These are phyloP conservation scores for Kwoniella heveanensis DNA, from an alignment of 768 basidiomycete genomes.

Conservation along the genomic window DNA sequence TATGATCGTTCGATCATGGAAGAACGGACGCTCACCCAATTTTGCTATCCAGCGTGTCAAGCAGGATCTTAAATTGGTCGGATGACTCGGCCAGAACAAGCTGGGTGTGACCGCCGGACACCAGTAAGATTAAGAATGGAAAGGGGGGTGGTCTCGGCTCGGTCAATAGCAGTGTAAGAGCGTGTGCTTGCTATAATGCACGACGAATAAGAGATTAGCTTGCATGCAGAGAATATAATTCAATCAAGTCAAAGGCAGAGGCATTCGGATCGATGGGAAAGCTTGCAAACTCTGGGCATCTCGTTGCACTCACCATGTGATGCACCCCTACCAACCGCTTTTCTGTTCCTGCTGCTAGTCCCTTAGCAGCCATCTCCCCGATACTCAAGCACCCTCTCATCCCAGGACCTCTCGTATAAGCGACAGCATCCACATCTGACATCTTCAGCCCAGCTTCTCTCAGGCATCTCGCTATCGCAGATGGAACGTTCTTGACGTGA, in stretches of 20 bases:
- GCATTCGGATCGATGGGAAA: no score
- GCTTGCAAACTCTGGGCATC: no score
- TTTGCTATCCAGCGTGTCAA: conserved; percentile 72
- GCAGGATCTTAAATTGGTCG: conserved; percentile 68
- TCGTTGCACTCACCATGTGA: conserved; percentile 73
- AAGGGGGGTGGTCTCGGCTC: conserved; percentile 61
- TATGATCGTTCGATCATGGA: no score
- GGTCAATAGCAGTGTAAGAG: conserved; percentile 77
- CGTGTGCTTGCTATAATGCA: conserved; percentile 88
- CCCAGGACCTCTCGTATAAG: conserved; percentile 74
- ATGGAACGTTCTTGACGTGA: conserved; percentile 80
- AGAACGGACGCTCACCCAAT: conserved; percentile 62
- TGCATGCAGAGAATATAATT: no score
- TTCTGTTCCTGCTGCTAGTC: conserved; percentile 71
- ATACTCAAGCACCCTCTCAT: conserved; percentile 80
- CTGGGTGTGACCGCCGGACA: conserved; percentile 94
- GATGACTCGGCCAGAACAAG: conserved; percentile 71
- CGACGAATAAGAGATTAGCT: background rate
- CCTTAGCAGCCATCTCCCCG: conserved; percentile 78
- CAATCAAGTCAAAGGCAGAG: no score
- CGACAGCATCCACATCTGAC: conserved; percentile 76
- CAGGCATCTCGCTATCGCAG: conserved; percentile 70
- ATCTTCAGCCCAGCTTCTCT: conserved; percentile 65
- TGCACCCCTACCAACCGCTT: conserved; percentile 88
- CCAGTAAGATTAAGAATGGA: conserved; percentile 83